Percentiles rank a stretch among this genome's conserved stretches.
phyloP scores from a whole-genome alignment of 2,329 filamentous ascomycete species.

The Ophiostoma sp. region DNA sequence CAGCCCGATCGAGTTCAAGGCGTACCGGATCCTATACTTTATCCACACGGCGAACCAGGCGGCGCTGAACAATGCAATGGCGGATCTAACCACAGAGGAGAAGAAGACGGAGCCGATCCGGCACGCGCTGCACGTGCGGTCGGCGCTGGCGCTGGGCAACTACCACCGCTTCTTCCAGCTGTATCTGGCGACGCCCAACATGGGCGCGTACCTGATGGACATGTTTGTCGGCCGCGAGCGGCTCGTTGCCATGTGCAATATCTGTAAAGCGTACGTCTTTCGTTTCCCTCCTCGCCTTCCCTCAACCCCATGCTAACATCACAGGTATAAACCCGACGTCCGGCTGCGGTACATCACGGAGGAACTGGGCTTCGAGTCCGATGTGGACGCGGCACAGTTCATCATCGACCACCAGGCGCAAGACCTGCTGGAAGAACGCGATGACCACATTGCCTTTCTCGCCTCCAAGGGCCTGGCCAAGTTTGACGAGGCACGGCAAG shows the following conservation, averaged over 20 bases:
- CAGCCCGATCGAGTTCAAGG: slow-evolving; percentile 92
- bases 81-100: slow-evolving; percentile 97
- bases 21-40: slow-evolving; percentile 99
- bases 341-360: slow-evolving; percentile 88
- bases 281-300: background rate
- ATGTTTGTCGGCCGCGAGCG: slow-evolving; percentile 97
- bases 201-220: slow-evolving; percentile 98
- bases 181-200: slow-evolving; percentile 88
- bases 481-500: slow-evolving; percentile 67
- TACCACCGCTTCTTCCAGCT: slow-evolving; percentile 98
- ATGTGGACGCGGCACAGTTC: slow-evolving; percentile 85
- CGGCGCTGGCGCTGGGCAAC: slow-evolving; percentile 85
- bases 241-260: slow-evolving; percentile 79
- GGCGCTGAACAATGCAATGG: slow-evolving; percentile 95
- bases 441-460: slow-evolving; percentile 66
- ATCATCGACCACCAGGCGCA: slow-evolving; percentile 74
- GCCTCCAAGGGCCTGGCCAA: slow-evolving; percentile 64
- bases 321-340: slow-evolving; percentile 86
- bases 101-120: slow-evolving; percentile 79
- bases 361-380: slow-evolving; percentile 91
- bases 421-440: slow-evolving; percentile 69
- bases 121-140: slow-evolving; percentile 87
- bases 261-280: slow-evolving; percentile 85
- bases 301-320: slow-evolving; percentile 19
- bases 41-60: slow-evolving; percentile 98